phyloP scores from a whole-genome alignment of 129 eudicot genomes.

The Logfia minima region DNA sequence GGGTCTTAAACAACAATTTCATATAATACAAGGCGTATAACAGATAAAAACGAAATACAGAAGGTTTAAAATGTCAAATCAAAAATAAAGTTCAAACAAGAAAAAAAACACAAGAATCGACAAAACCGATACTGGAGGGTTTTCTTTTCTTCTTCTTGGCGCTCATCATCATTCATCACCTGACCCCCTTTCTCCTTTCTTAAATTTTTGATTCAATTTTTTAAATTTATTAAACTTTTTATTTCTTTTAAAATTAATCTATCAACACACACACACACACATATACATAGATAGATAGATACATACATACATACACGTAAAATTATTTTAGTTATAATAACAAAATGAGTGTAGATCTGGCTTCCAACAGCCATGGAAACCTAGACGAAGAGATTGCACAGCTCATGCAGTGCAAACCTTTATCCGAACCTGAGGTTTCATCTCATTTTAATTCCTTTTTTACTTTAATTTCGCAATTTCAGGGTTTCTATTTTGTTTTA shows the following conservation, averaged over 20 bases:
- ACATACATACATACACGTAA: not conserved
- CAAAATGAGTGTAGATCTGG: conserved; percentile 71
- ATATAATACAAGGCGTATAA: too few relatives aligned
- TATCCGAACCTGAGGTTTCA: conserved; percentile 62
- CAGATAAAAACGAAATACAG: not conserved
- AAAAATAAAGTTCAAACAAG: not conserved
- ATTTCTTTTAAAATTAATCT: too few relatives aligned
- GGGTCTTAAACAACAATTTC: too few relatives aligned
- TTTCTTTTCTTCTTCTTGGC: too few relatives aligned
- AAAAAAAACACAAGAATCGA: not conserved
- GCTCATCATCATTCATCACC: too few relatives aligned
- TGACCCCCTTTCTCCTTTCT: not conserved
- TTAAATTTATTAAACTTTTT: too few relatives aligned
- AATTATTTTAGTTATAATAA: not conserved
- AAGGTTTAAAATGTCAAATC: not conserved
- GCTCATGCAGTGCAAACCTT: conserved; percentile 85
- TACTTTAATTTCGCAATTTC: not conserved
- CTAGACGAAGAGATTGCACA: conserved; percentile 71
- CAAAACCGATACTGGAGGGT: not conserved
- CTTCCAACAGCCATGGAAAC: conserved; percentile 55
- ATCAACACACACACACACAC: too few relatives aligned
- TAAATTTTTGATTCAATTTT: conserved; percentile 1
- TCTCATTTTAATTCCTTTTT: not conserved
- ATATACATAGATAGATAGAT: not conserved
- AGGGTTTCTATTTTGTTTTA: not conserved